These are phyloP conservation scores for Cutaneotrichosporon curvatum DNA, from an alignment of 1,284 basidiomycete species.

Conservation along the genomic window DNA sequence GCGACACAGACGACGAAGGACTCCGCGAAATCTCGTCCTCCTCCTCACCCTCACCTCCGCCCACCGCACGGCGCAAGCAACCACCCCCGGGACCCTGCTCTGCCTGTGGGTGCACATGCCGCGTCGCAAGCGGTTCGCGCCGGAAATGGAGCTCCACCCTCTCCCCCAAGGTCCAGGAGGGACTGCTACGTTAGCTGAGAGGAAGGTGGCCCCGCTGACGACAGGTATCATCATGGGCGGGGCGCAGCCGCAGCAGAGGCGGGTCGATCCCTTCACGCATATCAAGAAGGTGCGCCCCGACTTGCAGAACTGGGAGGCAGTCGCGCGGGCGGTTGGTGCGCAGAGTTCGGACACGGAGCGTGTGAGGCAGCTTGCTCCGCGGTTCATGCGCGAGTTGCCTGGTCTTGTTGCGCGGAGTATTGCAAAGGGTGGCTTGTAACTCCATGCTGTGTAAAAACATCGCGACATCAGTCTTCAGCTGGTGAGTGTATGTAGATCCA, in stretches of 20 bases:
- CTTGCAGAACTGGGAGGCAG: constrained; percentile 2
- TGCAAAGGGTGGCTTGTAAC: no score
- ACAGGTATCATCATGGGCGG: constrained; percentile 5
- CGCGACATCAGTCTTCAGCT: no score
- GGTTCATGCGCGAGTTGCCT: constrained; percentile 3
- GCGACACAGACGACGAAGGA: background rate
- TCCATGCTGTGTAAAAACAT: no score
- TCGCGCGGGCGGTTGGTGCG: constrained; percentile 5
- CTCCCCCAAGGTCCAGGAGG: background rate
- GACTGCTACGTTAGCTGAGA: background rate
- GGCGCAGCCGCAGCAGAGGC: background rate
- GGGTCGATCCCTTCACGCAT: constrained; percentile 1
- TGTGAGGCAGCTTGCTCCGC: constrained; percentile 6
- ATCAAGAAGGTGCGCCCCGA: background rate
- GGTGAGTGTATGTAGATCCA: no score
- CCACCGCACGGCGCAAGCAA: no score
- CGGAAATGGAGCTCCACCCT: background rate
- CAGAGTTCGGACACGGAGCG: constrained; percentile 6
- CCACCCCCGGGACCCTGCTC: no score
- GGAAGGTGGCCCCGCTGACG: constrained; percentile 2
- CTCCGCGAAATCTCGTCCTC: no score
- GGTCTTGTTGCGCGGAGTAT: no score
- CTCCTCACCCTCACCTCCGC: no score
- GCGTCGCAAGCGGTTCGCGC: background rate
- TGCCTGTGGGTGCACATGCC: no score